phyloP scores from a whole-genome alignment of 164 flowering plant species.

The Chimonanthus praecox region DNA sequence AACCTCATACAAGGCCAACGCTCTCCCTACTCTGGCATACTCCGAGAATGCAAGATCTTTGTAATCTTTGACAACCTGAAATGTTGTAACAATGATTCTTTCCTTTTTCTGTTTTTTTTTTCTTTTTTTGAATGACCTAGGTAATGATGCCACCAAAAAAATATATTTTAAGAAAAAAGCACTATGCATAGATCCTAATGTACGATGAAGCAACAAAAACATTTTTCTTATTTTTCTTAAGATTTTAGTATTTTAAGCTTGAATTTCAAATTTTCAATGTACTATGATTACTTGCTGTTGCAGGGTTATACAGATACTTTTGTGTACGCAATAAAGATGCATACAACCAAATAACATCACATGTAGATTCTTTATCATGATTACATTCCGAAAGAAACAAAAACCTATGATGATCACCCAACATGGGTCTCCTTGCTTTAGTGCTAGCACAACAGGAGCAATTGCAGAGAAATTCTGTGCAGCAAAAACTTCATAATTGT shows the following conservation, averaged over 20 bases:
- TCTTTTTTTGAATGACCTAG: no score
- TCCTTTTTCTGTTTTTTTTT: no score
- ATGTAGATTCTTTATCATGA: neutral
- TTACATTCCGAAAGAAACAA: neutral
- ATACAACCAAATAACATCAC: neutral
- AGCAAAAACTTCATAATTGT: no score
- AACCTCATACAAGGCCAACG: constrained; percentile 58
- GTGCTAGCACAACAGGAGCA: no score
- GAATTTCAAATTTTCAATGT: neutral
- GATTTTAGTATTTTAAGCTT: neutral
- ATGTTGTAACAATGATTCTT: neutral
- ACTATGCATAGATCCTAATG: neutral
- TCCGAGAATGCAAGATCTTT: constrained; percentile 62
- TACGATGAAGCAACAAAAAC: neutral
- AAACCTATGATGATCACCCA: neutral
- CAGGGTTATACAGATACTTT: neutral
- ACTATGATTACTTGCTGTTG: neutral
- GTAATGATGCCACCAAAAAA: no score
- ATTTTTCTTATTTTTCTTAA: neutral
- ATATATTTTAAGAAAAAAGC: neutral
- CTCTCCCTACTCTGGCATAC: constrained; percentile 67
- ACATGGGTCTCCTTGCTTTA: no score
- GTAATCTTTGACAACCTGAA: constrained; percentile 49
- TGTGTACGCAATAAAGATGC: neutral
- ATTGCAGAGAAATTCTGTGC: no score